These are phyloP conservation scores for Xanthoparmelia taractica DNA, from an alignment of 495 filamentous ascomycete species.

Conservation along the genomic window DNA sequence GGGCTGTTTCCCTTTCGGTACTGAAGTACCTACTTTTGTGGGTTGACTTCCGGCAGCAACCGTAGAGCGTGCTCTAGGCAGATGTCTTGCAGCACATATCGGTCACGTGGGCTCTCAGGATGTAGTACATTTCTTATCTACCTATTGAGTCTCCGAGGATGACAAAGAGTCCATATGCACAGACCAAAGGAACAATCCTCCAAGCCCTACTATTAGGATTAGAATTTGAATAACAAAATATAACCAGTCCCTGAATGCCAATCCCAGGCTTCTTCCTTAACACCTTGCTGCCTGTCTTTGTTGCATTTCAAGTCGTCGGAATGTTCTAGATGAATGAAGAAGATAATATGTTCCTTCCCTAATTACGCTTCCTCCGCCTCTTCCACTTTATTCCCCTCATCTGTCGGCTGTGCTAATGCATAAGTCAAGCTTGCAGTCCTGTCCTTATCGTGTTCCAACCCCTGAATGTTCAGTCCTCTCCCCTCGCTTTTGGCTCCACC, in stretches of 20 bases:
- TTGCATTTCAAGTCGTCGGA: conserved; percentile 7
- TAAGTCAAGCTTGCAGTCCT: conserved; percentile 20
- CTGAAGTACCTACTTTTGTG: conserved; percentile 1
- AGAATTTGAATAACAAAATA: conserved; percentile 2
- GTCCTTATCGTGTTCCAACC: conserved; percentile 22
- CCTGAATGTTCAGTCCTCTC: conserved; percentile 28
- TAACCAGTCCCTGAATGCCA: conserved; percentile 1
- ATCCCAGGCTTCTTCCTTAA: not conserved
- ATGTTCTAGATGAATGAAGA: conserved; percentile 13
- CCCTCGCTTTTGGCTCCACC: conserved; percentile 25
- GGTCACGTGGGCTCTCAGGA: conserved; percentile 13
- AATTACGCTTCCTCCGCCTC: not conserved
- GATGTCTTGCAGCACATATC: conserved; percentile 18
- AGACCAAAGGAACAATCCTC: not conserved
- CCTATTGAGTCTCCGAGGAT: not conserved
- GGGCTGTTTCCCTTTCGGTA: not conserved
- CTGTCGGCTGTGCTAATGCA: not conserved
- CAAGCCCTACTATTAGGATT: not conserved
- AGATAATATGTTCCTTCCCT: conserved; percentile 12
- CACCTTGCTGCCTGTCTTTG: conserved; percentile 12
- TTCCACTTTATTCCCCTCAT: not conserved
- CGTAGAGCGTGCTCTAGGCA: conserved; percentile 10
- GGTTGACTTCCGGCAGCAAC: conserved; percentile 15
- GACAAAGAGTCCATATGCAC: not conserved
- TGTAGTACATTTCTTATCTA: not conserved